Evolutionary conservation across 305 asterid species (phyloP), one percentile per base, ranked within the genome.

Genomic region (Solanum hybrid): DNA sequence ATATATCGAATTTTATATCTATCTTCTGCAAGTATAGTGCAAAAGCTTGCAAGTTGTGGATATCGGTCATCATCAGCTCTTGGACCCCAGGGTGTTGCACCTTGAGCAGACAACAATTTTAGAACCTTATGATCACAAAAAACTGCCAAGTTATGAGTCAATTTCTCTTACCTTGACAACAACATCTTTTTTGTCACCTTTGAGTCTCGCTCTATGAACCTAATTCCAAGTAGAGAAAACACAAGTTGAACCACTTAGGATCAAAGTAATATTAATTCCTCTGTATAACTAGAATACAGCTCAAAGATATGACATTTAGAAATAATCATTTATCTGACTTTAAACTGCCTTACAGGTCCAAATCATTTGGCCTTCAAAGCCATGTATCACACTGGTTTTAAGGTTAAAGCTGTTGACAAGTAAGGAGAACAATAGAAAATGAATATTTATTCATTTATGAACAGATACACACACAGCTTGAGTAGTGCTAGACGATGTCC

Each of bases 61-160:
- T 94, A 92, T 97, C 98, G 60, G 97, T 96, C 99, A 97, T 96
- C 99, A 97, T 97, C 92, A 97, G 91, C 45, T 95, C 94, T 86
- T 96, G 98, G 87, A 97, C 95, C 51, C 97, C 97, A 34, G 99
- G 99, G 92, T 97, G 99, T 91, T 97, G 99, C 88, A 97, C 94
- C 99, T 82, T 95, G 91, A 86, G 93, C 42, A 37, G 87, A 89
- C 75, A 90, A 56, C 17, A 79, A 22, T 75, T 71, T 81, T 91
- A 86, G 88, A 87, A 90, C 89, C 88, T 84, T 88, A 72, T 90
- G 76, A 56, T 71, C 35, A 56, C 31, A 38, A 32, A 77, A 75
- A 78, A 88, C 85, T 88, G 87, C 14, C 90, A 77, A 77, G 86
- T 13, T 42, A 81, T 66, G 45, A 79, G 79, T 40, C 71, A 88